phyloP scores from a whole-genome alignment of 306 rosid species.

The Neltuma alba region DNA sequence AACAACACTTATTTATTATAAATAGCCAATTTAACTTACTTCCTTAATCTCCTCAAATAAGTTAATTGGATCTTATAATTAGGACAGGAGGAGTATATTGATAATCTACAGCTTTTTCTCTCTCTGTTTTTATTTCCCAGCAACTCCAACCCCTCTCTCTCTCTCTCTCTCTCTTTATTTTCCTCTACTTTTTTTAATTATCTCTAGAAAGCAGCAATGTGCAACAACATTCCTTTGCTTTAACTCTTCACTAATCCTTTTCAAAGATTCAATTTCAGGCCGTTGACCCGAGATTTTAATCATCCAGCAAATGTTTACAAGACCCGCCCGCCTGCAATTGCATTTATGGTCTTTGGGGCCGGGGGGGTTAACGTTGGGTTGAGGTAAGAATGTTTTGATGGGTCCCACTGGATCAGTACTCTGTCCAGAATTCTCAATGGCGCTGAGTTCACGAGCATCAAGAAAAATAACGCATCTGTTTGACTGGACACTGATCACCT shows the following conservation, averaged over 20 bases:
- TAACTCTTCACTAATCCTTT: background rate
- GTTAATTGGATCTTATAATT: no score
- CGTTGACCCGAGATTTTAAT: background rate
- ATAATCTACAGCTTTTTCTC: no score
- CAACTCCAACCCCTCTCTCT: no score
- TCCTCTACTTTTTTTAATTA: no score
- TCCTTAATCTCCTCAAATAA: no score
- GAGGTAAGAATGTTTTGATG: constrained; percentile 14
- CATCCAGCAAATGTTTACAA: background rate
- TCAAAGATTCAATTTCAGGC: background rate
- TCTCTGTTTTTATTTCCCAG: no score
- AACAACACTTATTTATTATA: no score
- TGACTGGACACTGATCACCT: constrained; percentile 15
- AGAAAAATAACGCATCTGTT: background rate
- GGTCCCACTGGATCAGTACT: constrained; percentile 49
- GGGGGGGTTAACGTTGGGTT: constrained; percentile 23
- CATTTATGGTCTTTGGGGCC: background rate
- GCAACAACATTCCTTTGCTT: background rate
- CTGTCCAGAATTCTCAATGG: constrained; percentile 27
- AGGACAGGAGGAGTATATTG: no score
- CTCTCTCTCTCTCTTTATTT: no score
- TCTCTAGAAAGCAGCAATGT: no score
- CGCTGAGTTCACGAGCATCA: constrained; percentile 5
- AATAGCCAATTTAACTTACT: no score
- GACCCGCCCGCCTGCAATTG: background rate